Evolutionary conservation across 2,329 filamentous ascomycete genomes (phyloP), one percentile per base, ranked within the genome.

Genomic region (Calonectria henricotiae): DNA sequence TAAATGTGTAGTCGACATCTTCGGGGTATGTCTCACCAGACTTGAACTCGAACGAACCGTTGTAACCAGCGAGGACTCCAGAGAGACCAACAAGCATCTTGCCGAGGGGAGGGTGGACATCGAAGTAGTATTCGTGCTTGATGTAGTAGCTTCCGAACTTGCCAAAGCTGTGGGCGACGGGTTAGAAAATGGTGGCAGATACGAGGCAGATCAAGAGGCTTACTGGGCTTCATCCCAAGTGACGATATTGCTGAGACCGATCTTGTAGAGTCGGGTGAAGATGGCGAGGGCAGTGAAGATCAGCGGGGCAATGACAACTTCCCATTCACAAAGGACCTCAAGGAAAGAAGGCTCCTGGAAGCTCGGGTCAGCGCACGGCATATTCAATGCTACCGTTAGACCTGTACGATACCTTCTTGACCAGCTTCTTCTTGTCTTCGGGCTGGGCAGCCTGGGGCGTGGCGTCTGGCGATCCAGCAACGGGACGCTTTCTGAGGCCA

Each of bases 101-200:
- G 81, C 96, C 96, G 71, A 99, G 91, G 65, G 96, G 96, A 74
- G 96, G 96, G 83, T 97, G 94, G 69, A 97, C 93, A 74, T 85
- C 83, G 79, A 99, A 99, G 89, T 99, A 99, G 88, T 98, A 98
- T 84, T 99, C 96, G 83, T 96, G 94, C 84, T 99, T 98, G 81
- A 99, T 92, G 84, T 99, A 99, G 85, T 99, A 96, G 78, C 96
- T 98, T 74, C 96, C 96, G 83, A 99, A 99, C 86, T 99, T 99
- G 81, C 94, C 94, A 83, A 97, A 97, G 83, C 92, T 94, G 73
- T 20, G 39, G 11, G 82, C 75, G 73, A 70, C 64, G 23, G 4
- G 54, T 25, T 4, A 71, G 55, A 20, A 25, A 25, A 39, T 5
- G 23, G 7, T 30, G 15, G 5, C 17, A 67, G 60, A 49, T 64